phyloP scores from a whole-genome alignment of 345 rosid species.

The Hypericum androsaemum region DNA sequence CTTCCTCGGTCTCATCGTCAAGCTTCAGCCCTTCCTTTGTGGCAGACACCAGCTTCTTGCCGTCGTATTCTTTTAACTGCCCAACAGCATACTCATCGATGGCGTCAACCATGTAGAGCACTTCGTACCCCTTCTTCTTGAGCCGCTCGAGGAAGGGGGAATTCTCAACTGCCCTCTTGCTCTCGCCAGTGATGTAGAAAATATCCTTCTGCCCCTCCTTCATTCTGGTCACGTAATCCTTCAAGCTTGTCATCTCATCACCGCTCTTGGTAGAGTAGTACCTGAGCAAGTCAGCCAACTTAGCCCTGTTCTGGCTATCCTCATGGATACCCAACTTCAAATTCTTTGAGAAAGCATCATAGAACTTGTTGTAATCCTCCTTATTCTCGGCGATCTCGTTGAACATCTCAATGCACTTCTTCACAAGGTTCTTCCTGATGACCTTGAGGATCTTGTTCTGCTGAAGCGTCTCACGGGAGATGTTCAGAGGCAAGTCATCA shows the following conservation, averaged over 20 bases:
- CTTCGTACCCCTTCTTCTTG: constrained; percentile 79
- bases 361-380: constrained; percentile 78
- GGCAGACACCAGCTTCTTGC: constrained; percentile 78
- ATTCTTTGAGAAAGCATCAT: constrained; percentile 80
- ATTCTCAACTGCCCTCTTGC: constrained; percentile 81
- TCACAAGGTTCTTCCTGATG: constrained; percentile 81
- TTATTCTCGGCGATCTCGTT: constrained; percentile 79
- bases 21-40: constrained; percentile 75
- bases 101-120: constrained; percentile 83
- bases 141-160: constrained; percentile 81
- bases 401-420: constrained; percentile 90
- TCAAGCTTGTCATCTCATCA: constrained; percentile 69
- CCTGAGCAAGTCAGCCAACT: constrained; percentile 66
- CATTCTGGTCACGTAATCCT: constrained; percentile 87
- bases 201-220: constrained; percentile 86
- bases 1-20: constrained; percentile 76
- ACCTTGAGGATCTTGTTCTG: constrained; percentile 95
- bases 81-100: constrained; percentile 86
- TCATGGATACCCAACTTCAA: constrained; percentile 80
- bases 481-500: constrained; percentile 85
- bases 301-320: constrained; percentile 72
- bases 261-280: constrained; percentile 81
- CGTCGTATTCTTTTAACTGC: constrained; percentile 68
- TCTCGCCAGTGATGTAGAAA: constrained; percentile 68
- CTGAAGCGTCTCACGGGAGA: constrained; percentile 80